Evolutionary conservation across 805 yeast species (phyloP), one percentile per base, ranked within the genome.

Genomic region (Saccharomycopsis capsularis): DNA sequence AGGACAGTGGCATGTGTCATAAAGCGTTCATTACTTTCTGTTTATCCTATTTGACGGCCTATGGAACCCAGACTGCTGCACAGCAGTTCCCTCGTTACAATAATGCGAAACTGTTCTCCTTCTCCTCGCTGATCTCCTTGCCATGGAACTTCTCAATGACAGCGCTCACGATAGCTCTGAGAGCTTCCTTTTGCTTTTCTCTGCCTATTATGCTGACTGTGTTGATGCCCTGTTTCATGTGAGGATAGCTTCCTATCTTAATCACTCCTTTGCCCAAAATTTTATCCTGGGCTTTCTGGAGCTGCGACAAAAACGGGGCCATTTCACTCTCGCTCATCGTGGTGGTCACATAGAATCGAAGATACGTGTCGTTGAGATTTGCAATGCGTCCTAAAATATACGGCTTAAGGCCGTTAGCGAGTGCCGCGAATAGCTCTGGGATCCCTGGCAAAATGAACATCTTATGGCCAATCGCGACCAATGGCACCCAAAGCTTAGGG

Each of bases 171-270:
- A 25, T 11, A 25, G 6, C 35, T 15, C 44, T 19, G 11, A 23
- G 9, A 5, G n/a, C 6, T 16, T 24, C 9, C 16, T 70, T 65
- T 9, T 65, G 63, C 19, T 57, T 60, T 11, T 13, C 43, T 18
- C 76, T 75, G 1, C 95, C 95, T 35, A 85, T 70, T 16, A 88
- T 73, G 56, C 95, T 83, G 18, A 88, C 78, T 0, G 95, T 86
- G 56, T 77, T 82, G 47, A 78, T 66, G 1, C 75, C 71, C 64
- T 78, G 73, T 15, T 73, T 72, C 65, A 76, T 73, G 63, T 88
- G 96, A 1, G 96, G 96, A 60, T 88, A 88, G 30, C 90, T 81
- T 2, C 96, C 96, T 42, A 88, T 71, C 59, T 87, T 88, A 44
- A 87, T 71, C 3, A 48, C 53, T n/a, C 63, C 65, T 11, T 21